These are phyloP conservation scores for Ceratocystis diversiconidia DNA, from an alignment of 2,329 filamentous ascomycete species.

Conservation along the genomic window DNA sequence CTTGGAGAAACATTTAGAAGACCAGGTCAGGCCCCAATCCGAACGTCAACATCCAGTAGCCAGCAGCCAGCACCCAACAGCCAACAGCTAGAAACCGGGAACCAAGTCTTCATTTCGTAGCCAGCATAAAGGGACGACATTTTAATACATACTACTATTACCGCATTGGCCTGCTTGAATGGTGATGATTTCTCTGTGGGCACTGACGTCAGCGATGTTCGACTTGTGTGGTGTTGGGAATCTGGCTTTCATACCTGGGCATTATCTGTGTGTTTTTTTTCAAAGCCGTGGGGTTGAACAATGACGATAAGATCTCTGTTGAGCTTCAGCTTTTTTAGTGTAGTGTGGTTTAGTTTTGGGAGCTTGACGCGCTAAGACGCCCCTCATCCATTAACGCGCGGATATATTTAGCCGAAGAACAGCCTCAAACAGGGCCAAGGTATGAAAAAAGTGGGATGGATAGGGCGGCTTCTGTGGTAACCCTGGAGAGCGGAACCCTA, in stretches of 20 bases:
- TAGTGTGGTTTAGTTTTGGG: background rate
- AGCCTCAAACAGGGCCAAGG: background rate
- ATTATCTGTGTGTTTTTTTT: conserved; percentile 10
- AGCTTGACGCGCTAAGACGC: background rate
- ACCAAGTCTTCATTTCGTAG: background rate
- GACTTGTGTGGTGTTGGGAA: background rate
- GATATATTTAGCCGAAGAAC: background rate
- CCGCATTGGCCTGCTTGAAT: conserved; percentile 98
- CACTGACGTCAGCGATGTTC: conserved; percentile 4
- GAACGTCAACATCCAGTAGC: background rate
- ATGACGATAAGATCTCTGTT: conserved; percentile 6
- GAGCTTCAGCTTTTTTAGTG: conserved; percentile 4
- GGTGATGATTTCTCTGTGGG: conserved; percentile 85
- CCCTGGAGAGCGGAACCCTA: background rate
- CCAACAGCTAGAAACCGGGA: too few species aligned
- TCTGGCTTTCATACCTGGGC: conserved; percentile 18
- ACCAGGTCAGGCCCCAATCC: background rate
- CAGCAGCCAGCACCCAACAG: too few species aligned
- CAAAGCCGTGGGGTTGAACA: background rate
- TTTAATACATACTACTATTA: conserved; percentile 72
- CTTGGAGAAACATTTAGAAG: background rate
- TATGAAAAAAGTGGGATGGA: background rate
- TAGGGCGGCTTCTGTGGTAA: background rate
- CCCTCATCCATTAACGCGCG: background rate
- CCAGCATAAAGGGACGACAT: background rate